Evolutionary conservation across 768 basidiomycete species (phyloP).

Genomic region (Suillus variegatus): DNA sequence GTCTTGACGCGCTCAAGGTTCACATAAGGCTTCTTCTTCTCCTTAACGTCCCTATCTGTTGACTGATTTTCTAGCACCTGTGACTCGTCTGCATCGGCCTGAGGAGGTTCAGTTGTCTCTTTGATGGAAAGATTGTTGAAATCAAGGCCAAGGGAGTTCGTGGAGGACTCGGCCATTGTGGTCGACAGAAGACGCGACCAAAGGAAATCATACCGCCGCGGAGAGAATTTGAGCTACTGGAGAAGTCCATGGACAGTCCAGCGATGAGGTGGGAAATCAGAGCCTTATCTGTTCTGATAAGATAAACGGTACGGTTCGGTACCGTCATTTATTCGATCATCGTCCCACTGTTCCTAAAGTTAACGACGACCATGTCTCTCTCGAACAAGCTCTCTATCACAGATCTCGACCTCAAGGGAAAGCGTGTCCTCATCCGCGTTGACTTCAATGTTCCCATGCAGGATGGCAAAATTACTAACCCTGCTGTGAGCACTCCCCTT

Average conservation of each 20-base stretch:
- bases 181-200: conserved; percentile 10
- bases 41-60: conserved; percentile 27
- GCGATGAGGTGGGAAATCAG: conserved; percentile 13
- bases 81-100: conserved; percentile 19
- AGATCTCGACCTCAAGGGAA: conserved; percentile 84
- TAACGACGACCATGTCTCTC: conserved; percentile 74
- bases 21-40: conserved; percentile 74
- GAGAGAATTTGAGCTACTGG: neutral
- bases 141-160: conserved; percentile 74
- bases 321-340: conserved; percentile 17
- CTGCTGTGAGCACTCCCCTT: conserved; percentile 66
- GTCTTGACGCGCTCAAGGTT: conserved; percentile 86
- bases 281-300: conserved; percentile 15
- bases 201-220: conserved; percentile 3
- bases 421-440: conserved; percentile 91
- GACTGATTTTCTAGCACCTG: conserved; percentile 19
- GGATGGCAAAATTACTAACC: conserved; percentile 92
- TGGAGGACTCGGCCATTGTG: conserved; percentile 42
- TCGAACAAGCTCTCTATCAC: conserved; percentile 93
- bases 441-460: conserved; percentile 96
- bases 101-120: conserved; percentile 23
- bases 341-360: conserved; percentile 9
- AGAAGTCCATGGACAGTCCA: conserved; percentile 8
- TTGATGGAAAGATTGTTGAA: conserved; percentile 52
- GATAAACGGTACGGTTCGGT: conserved; percentile 6